Evolutionary conservation across 2,329 filamentous ascomycete genomes (phyloP).

Genomic region (Magnaporthales sp.): DNA sequence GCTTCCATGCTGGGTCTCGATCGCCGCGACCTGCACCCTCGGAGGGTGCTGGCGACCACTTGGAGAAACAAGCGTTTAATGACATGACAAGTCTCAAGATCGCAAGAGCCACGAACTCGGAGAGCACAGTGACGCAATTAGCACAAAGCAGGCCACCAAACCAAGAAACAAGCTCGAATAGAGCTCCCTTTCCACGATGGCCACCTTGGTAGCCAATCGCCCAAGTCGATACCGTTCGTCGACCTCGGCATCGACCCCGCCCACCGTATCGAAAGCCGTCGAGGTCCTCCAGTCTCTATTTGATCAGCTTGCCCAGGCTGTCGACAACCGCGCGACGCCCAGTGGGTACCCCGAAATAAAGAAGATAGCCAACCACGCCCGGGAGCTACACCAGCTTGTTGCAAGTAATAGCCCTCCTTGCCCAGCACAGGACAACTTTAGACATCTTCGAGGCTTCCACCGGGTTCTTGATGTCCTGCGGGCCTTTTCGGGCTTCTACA

Average conservation of each 20-base stretch:
- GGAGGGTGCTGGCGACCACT: conserved; percentile 20
- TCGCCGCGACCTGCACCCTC: conserved; percentile 20
- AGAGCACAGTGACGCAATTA: not conserved
- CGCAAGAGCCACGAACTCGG: conserved; percentile 3
- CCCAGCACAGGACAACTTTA: conserved; percentile 68
- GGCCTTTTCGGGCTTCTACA: conserved; percentile 67
- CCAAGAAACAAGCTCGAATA: conserved; percentile 27
- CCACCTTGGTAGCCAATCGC: conserved; percentile 23
- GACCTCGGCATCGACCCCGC: conserved; percentile 49
- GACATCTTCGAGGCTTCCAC: conserved; percentile 72
- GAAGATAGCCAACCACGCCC: conserved; percentile 45
- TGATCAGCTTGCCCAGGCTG: conserved; percentile 26
- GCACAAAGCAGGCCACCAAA: conserved; percentile 2
- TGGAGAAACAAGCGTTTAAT: not conserved
- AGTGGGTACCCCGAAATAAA: conserved; percentile 38
- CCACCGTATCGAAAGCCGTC: conserved; percentile 49
- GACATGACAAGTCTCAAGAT: conserved; percentile 1
- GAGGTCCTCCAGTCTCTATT: conserved; percentile 49
- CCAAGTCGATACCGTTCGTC: conserved; percentile 55
- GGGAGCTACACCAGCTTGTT: conserved; percentile 57
- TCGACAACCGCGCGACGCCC: conserved; percentile 11
- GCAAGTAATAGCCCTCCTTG: conserved; percentile 36
- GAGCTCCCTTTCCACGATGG: conserved; percentile 14
- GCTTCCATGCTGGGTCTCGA: conserved; percentile 17
- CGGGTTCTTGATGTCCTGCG: conserved; percentile 60